phyloP scores from a whole-genome alignment of 2,329 filamentous ascomycete genomes.

The Cucurbitaria berberidis region DNA sequence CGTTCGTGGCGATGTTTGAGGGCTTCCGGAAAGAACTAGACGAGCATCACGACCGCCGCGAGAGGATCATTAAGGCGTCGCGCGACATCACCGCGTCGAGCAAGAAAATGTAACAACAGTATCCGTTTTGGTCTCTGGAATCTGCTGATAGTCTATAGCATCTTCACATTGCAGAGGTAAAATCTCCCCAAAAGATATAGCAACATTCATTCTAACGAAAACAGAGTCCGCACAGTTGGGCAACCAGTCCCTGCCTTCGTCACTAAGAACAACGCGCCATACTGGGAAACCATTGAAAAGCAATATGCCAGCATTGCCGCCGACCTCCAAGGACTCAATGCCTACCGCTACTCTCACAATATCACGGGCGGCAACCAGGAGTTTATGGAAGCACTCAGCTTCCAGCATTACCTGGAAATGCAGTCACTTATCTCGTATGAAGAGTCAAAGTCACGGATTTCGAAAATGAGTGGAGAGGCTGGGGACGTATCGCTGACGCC shows the following conservation, averaged over 20 bases:
- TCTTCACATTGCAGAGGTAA: conserved; percentile 82
- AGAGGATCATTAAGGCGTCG: conserved; percentile 87
- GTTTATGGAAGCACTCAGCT: conserved; percentile 89
- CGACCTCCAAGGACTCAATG: conserved; percentile 80
- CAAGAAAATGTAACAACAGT: conserved; percentile 83
- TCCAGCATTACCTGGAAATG: conserved; percentile 82
- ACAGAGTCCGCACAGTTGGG: conserved; percentile 66
- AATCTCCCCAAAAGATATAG: neutral
- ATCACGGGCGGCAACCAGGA: conserved; percentile 87
- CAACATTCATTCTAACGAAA: conserved; percentile 8
- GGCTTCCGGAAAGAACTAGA: conserved; percentile 86
- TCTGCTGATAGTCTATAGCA: conserved; percentile 57
- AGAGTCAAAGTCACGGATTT: conserved; percentile 57
- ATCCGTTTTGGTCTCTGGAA: neutral
- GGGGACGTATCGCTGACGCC: conserved; percentile 69
- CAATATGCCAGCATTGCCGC: conserved; percentile 71
- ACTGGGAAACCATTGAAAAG: conserved; percentile 72
- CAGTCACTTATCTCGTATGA: conserved; percentile 75
- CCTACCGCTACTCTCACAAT: conserved; percentile 79
- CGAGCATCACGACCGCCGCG: conserved; percentile 89
- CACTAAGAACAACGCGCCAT: conserved; percentile 70
- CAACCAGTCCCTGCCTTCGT: conserved; percentile 71
- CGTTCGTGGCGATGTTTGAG: conserved; percentile 76
- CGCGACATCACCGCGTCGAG: conserved; percentile 91
- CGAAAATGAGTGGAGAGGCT: conserved; percentile 45